Conservation (phyloP, 352 stramenopile genomes). For the Phytopythium mirpurense region DNA sequence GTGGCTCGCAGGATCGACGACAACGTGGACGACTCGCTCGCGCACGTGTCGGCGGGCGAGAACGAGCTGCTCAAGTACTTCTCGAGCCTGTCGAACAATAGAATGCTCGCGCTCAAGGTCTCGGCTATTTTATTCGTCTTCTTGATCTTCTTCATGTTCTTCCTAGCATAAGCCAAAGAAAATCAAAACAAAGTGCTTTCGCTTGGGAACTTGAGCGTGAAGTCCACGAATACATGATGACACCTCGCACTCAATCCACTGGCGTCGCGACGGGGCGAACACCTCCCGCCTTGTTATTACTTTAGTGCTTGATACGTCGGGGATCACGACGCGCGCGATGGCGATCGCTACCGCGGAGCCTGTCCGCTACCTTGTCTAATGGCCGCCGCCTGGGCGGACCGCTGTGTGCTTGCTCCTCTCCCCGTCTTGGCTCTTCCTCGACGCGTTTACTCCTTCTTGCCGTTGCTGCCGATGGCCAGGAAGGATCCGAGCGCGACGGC, state of each 20-base stretch:
- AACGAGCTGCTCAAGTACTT: conserved; percentile 86
- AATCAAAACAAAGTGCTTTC: conserved; percentile 14
- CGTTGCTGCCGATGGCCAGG: conserved; percentile 50
- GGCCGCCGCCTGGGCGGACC: background rate
- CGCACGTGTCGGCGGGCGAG: conserved; percentile 70
- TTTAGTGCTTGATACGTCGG: background rate
- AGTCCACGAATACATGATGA: too few relatives aligned
- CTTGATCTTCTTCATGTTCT: conserved; percentile 88
- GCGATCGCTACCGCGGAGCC: too few relatives aligned
- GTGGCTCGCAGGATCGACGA: conserved; percentile 67
- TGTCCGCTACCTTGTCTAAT: background rate
- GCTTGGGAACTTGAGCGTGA: too few relatives aligned
- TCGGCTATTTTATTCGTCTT: conserved; percentile 86
- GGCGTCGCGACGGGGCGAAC: too few relatives aligned
- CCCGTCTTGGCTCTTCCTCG: too few relatives aligned
- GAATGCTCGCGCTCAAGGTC: conserved; percentile 81
- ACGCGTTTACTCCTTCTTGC: conserved; percentile 16
- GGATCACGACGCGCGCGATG: too few relatives aligned
- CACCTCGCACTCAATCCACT: too few relatives aligned
- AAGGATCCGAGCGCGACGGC: conserved; percentile 62
- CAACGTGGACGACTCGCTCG: conserved; percentile 75
- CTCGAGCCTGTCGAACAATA: conserved; percentile 83
- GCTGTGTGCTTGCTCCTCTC: background rate
- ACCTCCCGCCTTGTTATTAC: background rate
- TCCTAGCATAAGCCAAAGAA: conserved; percentile 53